Conservation (phyloP, 2,329 filamentous ascomycete species). For the Seiridium unicorne region DNA sequence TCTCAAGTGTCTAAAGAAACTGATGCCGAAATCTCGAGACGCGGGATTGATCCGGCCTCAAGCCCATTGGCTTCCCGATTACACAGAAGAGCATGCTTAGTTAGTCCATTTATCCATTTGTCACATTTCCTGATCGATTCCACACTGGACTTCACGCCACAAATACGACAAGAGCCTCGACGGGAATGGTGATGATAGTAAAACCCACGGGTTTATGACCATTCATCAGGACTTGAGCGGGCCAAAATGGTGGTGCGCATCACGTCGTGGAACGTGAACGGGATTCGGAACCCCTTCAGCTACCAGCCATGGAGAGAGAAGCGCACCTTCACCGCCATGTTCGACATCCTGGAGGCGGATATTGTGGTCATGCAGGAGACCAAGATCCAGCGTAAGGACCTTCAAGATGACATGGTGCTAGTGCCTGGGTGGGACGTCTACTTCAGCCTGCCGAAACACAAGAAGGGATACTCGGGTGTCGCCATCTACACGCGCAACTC, state of each 20-base stretch:
- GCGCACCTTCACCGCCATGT: slow-evolving; percentile 81
- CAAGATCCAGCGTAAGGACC: slow-evolving; percentile 91
- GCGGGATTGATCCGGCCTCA: too few relatives aligned
- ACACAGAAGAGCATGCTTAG: too few relatives aligned
- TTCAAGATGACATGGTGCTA: slow-evolving; percentile 93
- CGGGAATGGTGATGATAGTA: not conserved
- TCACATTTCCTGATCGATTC: too few relatives aligned
- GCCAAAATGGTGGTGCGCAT: slow-evolving; percentile 71
- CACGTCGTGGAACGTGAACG: slow-evolving; percentile 86
- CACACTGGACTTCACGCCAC: too few relatives aligned
- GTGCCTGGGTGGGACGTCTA: slow-evolving; percentile 94
- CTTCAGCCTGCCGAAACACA: slow-evolving; percentile 89
- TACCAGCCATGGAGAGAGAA: slow-evolving; percentile 80
- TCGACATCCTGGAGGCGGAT: slow-evolving; percentile 87
- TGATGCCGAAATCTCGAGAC: too few relatives aligned
- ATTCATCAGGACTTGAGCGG: not conserved
- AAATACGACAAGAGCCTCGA: too few relatives aligned
- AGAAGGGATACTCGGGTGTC: slow-evolving; percentile 96
- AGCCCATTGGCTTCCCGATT: too few relatives aligned
- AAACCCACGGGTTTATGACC: not conserved
- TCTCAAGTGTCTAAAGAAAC: too few relatives aligned
- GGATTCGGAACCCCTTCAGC: slow-evolving; percentile 80
- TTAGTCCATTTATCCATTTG: too few relatives aligned
- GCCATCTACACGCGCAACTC: slow-evolving; percentile 91
- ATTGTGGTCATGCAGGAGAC: slow-evolving; percentile 94